Evolutionary conservation across 2,329 filamentous ascomycete species (phyloP).

Genomic region (Podosphaera aphanis): DNA sequence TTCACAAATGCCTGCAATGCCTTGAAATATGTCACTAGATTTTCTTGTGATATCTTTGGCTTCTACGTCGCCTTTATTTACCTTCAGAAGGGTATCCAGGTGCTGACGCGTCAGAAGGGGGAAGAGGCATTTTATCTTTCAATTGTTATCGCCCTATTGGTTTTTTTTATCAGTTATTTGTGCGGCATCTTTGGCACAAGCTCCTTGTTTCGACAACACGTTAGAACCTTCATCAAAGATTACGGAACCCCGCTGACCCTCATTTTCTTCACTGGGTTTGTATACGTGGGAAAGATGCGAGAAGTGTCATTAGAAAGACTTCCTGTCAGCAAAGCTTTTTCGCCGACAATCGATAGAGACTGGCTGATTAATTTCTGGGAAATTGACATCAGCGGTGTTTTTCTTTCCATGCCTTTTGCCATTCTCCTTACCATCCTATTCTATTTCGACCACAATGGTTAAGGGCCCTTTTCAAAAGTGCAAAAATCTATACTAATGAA

Average conservation of each 20-base stretch:
- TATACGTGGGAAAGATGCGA: slow-evolving; percentile 67
- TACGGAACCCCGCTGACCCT: slow-evolving; percentile 68
- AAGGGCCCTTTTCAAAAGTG: background rate
- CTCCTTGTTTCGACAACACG: slow-evolving; percentile 47
- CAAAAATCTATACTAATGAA: background rate
- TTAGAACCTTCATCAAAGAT: slow-evolving; percentile 69
- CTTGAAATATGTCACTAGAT: slow-evolving; percentile 71
- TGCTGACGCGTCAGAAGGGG: slow-evolving; percentile 45
- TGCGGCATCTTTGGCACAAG: slow-evolving; percentile 49
- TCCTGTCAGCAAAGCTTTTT: slow-evolving; percentile 56
- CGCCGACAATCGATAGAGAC: slow-evolving; percentile 45
- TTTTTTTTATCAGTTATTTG: slow-evolving; percentile 37
- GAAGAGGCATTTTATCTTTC: slow-evolving; percentile 51
- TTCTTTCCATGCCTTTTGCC: slow-evolving; percentile 71
- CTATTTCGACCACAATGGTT: slow-evolving; percentile 74
- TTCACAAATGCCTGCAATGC: slow-evolving; percentile 71
- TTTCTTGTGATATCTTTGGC: slow-evolving; percentile 82
- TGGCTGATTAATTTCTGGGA: slow-evolving; percentile 76
- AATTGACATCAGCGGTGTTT: slow-evolving; percentile 46
- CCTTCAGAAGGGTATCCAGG: slow-evolving; percentile 73
- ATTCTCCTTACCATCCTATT: slow-evolving; percentile 64
- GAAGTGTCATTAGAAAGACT: slow-evolving; percentile 43
- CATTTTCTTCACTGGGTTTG: slow-evolving; percentile 75
- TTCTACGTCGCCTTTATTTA: slow-evolving; percentile 89
- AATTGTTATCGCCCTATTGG: slow-evolving; percentile 12